phyloP scores from a whole-genome alignment of 108 stramenopile genomes.

The Pelagomonas calceolata region DNA sequence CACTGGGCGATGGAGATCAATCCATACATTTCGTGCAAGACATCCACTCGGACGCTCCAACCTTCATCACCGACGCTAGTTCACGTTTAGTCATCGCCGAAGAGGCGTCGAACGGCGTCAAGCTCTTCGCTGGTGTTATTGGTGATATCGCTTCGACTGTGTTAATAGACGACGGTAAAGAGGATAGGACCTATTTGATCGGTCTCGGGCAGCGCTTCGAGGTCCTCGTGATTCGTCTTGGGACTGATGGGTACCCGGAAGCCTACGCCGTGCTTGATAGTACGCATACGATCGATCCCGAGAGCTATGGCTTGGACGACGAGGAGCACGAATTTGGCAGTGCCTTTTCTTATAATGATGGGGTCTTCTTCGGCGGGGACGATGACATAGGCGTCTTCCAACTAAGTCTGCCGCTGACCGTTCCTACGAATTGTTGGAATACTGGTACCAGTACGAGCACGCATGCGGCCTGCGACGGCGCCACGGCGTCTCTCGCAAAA shows the following conservation, averaged over 20 bases:
- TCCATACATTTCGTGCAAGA: neutral
- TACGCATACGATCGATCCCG: too few species aligned
- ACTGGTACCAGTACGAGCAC: too few species aligned
- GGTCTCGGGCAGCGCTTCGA: neutral
- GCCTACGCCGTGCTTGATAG: neutral
- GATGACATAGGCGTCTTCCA: too few species aligned
- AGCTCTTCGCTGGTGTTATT: neutral
- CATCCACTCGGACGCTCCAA: conserved; percentile 1
- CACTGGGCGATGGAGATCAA: neutral
- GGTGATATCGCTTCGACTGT: neutral
- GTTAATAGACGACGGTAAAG: neutral
- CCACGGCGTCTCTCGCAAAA: too few species aligned
- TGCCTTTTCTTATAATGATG: too few species aligned
- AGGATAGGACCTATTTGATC: neutral
- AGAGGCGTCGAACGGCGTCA: too few species aligned
- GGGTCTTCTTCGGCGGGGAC: too few species aligned
- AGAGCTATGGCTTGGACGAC: too few species aligned
- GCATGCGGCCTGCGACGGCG: too few species aligned
- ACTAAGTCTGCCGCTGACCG: too few species aligned
- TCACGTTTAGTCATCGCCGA: neutral
- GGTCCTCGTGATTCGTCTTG: neutral
- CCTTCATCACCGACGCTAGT: neutral
- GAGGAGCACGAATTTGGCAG: too few species aligned
- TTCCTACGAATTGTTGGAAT: too few species aligned
- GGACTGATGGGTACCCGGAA: neutral